Base-by-base conservation (phyloP, 2,329 filamentous ascomycete species). In the Exophiala viscosa region DNA sequence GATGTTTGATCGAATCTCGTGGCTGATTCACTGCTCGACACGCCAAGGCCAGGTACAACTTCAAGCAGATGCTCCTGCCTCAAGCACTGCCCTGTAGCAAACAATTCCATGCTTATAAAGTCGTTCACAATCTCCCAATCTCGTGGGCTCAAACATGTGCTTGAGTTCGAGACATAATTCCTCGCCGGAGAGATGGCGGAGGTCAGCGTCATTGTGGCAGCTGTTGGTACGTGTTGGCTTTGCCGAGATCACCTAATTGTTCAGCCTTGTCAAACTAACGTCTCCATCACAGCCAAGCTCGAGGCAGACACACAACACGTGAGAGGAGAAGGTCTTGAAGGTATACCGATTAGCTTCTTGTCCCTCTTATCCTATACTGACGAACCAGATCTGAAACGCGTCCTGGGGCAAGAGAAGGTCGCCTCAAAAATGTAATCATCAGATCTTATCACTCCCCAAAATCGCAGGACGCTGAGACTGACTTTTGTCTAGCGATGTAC, bases 361-460 rank as follows among this genome's bases (percentile, higher is more conserved):
- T 13, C 41, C 18, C 11, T 31, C 36, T 43, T 20, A 45, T 41
- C 44, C 44, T 45, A 56, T 40, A 53, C 59, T 59, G 46, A 61
- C 53, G n/a, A 10, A n/a, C 10, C 59, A 77, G 76, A 82, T 60
- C 68, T 84, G 49, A 78, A 78, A 64, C 74, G 78, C 57, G 76
- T 83, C 48, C 69, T 85, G 31, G 73, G 75, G 48, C 73, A 79
- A 61, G 80, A 79, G 60, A 77, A 72, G n/a, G 32, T 20, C 20
- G 23, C 31, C 11, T 46, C 48, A 2, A 35, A 48, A 17, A 9
- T 44, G 55, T 58, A 53, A 52, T 39, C 14, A 17, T 20, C 5
- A 31, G 15, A 31, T 42, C 10, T 35, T 31, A 11, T 23, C 14
- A 5, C n/a, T 13, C 5, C 28, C 8, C 35, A 28, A 10, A 13